Evolutionary conservation across 371 early-diverging fungal genomes (phyloP).

Genomic region (Mortierella sp.): DNA sequence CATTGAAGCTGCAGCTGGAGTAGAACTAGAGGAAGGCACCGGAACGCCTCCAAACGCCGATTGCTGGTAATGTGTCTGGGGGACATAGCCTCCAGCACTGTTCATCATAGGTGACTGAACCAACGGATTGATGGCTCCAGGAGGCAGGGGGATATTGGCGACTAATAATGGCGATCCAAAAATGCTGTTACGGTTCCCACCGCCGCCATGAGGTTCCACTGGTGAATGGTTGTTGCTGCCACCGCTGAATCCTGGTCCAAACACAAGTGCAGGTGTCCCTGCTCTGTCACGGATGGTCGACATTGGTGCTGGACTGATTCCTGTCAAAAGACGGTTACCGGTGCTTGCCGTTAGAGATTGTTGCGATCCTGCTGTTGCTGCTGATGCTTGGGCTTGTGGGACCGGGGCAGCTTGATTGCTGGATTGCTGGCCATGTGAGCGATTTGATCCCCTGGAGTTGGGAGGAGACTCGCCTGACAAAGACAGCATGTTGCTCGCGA

Average conservation of each 20-base stretch:
- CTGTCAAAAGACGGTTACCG: conserved; percentile 23
- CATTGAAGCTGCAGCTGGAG: neutral
- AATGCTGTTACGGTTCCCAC: conserved; percentile 27
- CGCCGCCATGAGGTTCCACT: conserved; percentile 9
- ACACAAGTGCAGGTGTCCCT: neutral
- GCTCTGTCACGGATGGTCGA: neutral
- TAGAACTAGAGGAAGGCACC: neutral
- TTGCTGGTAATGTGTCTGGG: conserved; percentile 45
- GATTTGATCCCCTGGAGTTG: conserved; percentile 4
- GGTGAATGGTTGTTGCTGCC: conserved; percentile 16
- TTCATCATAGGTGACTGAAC: conserved; percentile 24
- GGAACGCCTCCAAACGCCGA: conserved; percentile 1
- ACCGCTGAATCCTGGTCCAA: conserved; percentile 5
- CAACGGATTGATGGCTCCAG: conserved; percentile 46
- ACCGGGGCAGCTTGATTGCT: neutral
- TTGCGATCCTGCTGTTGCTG: conserved; percentile 10
- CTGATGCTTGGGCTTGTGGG: conserved; percentile 13
- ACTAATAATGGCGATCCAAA: conserved; percentile 43
- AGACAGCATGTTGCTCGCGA: conserved; percentile 25
- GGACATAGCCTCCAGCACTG: conserved; percentile 15
- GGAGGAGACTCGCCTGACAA: neutral
- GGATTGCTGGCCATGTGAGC: neutral
- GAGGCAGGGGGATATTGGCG: conserved; percentile 45
- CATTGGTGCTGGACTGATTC: conserved; percentile 32
- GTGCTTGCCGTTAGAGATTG: neutral